Base-by-base conservation (phyloP, 2,329 filamentous ascomycete genomes). In the Cladobotryum mycophilum region DNA sequence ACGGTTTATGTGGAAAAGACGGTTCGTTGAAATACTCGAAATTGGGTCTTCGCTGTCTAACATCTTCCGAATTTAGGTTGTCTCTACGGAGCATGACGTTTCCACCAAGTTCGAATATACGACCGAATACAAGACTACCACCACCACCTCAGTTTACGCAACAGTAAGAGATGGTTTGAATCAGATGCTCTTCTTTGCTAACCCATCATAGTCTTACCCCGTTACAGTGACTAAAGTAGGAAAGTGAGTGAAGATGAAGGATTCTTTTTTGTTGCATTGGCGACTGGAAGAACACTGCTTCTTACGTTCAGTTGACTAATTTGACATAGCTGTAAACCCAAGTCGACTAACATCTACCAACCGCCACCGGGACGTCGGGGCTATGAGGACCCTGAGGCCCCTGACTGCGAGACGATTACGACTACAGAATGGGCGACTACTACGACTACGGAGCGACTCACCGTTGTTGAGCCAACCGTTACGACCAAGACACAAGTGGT, bases 391-490 rank as follows among this genome's bases (percentile, higher is more conserved):
- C 42, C 42, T 25, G 22, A n/a, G 8, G 17, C 6, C 9, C 42
- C 42, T 8, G 42, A 41, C 20, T 60, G 58, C 38, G 48, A 51
- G 8, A 58, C 56, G n/a, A 47, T 48, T 6, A 58, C 46, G 34
- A 55, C 55, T 2, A 61, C 61, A 8, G 49, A 55, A 25, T 61
- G 56, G 54, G 38, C 51, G 13, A 62, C 60, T 6, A 55, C 55
- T 1, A 58, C 58, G 3, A 50, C 57, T 4, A 58, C 56, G 5
- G 30, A 45, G 20, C 7, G 40, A 8, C 45, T 55, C 8, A 59
- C 58, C 9, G 49, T 48, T 11, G 41, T 56, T 13, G 18, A 49
- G 37, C 46, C 53, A 1, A 44, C 54, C 4, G 40, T 52, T 13
- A 49, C 45, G 8, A 60, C 58, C 2, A 35, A 51, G 44, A 58